A percentile compares a stretch with the other conserved stretches of the same genome.
Conservation (phyloP, 2,329 filamentous ascomycete species). For the Fusarium brachygibbosum region DNA sequence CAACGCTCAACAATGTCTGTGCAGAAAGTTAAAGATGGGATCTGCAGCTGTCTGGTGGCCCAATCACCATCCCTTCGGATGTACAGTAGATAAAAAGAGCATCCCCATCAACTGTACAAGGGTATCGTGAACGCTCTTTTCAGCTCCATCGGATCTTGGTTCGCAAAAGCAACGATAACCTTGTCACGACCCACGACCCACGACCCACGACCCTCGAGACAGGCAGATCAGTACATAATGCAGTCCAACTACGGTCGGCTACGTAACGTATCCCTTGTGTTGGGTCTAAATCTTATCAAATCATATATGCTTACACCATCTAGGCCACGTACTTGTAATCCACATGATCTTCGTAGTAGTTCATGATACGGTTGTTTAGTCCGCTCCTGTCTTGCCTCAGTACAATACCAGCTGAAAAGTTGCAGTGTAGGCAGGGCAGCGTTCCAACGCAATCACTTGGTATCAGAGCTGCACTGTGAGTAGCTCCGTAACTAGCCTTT, state of each 20-base stretch:
- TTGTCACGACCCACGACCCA: conserved; percentile 19
- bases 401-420: conserved; percentile 14
- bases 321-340: background rate
- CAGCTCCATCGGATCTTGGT: conserved; percentile 35
- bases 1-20: conserved; percentile 20
- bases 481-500: conserved; percentile 11
- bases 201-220: conserved; percentile 22
- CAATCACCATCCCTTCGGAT: conserved; percentile 45
- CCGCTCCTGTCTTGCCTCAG: background rate
- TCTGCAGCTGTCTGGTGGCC: conserved; percentile 38
- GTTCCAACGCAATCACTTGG: conserved; percentile 5
- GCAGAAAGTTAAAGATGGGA: conserved; percentile 35
- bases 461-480: conserved; percentile 3
- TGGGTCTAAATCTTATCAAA: conserved; percentile 5
- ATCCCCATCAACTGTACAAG: conserved; percentile 16
- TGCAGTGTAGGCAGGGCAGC: conserved; percentile 9
- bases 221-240: conserved; percentile 13
- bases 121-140: conserved; percentile 32
- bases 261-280: conserved; percentile 4
- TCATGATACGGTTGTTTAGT: conserved; percentile 4
- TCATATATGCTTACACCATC: background rate
- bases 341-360: conserved; percentile 8
- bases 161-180: conserved; percentile 30
- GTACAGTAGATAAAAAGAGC: conserved; percentile 11
- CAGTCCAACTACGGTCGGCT: background rate